Evolutionary conservation across 2,329 filamentous ascomycete genomes (phyloP).

Genomic region (Metarhizium anisopliae): DNA sequence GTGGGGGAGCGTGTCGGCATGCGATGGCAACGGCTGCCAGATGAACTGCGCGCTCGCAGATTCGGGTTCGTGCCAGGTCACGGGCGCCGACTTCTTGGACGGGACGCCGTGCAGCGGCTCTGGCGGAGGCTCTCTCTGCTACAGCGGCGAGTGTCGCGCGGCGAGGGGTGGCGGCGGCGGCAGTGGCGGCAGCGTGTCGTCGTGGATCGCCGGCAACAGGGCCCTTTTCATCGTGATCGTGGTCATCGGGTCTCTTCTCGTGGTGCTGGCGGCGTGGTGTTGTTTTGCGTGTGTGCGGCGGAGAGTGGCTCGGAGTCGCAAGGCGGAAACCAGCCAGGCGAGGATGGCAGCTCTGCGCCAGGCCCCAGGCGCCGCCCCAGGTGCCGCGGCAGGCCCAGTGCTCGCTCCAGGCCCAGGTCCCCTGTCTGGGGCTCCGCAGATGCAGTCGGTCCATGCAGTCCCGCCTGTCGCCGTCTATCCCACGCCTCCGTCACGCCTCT

Average conservation of each 20-base stretch:
- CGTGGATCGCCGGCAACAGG: constrained; percentile 2
- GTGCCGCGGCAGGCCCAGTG: too few relatives aligned
- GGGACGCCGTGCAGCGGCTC: constrained; percentile 69
- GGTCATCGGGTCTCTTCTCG: background rate
- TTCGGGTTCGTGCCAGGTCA: constrained; percentile 5
- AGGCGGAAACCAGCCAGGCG: background rate
- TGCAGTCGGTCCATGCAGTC: background rate
- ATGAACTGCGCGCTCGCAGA: constrained; percentile 7
- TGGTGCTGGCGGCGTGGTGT: background rate
- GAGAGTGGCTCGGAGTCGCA: constrained; percentile 9
- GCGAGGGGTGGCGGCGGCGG: background rate
- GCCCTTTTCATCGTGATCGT: constrained; percentile 1
- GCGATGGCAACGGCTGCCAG: constrained; percentile 46
- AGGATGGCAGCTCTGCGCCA: background rate
- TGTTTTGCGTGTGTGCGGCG: background rate
- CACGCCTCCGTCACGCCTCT: background rate
- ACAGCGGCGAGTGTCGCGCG: constrained; percentile 43
- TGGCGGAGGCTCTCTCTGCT: constrained; percentile 46
- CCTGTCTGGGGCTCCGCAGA: background rate
- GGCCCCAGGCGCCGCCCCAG: too few relatives aligned
- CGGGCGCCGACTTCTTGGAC: constrained; percentile 69
- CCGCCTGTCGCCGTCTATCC: too few relatives aligned
- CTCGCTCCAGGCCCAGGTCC: too few relatives aligned
- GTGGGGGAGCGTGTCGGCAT: constrained; percentile 70
- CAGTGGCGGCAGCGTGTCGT: background rate